Percentiles rank a stretch among this genome's conserved stretches.
These are phyloP conservation scores for Shiraia sp. DNA, from an alignment of 2,329 filamentous ascomycete genomes.

Conservation along the genomic window DNA sequence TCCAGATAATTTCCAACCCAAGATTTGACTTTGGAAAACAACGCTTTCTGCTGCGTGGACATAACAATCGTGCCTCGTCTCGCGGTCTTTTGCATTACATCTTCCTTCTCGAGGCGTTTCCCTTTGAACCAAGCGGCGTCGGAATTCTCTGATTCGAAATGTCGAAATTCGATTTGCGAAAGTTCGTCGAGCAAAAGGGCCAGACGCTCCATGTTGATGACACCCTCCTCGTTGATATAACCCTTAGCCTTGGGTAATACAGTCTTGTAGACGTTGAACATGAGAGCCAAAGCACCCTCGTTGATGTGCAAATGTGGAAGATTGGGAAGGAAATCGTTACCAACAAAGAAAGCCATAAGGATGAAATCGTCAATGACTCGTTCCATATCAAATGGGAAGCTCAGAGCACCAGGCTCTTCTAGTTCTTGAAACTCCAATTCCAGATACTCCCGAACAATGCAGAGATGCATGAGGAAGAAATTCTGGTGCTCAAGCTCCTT, in stretches of 20 bases:
- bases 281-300: constrained; percentile 91
- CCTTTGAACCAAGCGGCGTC: constrained; percentile 91
- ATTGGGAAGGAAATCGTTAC: constrained; percentile 98
- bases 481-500: constrained; percentile 99
- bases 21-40: constrained; percentile 81
- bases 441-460: constrained; percentile 95
- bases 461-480: constrained; percentile 95
- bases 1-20: constrained; percentile 72
- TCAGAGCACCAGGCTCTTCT: constrained; percentile 70
- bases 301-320: constrained; percentile 97
- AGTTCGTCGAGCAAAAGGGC: constrained; percentile 79
- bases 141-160: constrained; percentile 87
- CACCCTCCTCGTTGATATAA: constrained; percentile 94
- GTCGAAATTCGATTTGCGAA: constrained; percentile 84
- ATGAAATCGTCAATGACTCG: constrained; percentile 98
- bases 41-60: constrained; percentile 75
- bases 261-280: constrained; percentile 96
- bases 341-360: constrained; percentile 98
- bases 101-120: constrained; percentile 74
- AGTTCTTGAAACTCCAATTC: constrained; percentile 96
- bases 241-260: constrained; percentile 85
- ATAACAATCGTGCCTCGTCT: constrained; percentile 70
- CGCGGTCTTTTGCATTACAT: constrained; percentile 65
- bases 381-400: constrained; percentile 89
- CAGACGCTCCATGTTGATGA: constrained; percentile 84